Base-by-base conservation (phyloP, 768 basidiomycete genomes). In the Lentinus tigrinus region DNA sequence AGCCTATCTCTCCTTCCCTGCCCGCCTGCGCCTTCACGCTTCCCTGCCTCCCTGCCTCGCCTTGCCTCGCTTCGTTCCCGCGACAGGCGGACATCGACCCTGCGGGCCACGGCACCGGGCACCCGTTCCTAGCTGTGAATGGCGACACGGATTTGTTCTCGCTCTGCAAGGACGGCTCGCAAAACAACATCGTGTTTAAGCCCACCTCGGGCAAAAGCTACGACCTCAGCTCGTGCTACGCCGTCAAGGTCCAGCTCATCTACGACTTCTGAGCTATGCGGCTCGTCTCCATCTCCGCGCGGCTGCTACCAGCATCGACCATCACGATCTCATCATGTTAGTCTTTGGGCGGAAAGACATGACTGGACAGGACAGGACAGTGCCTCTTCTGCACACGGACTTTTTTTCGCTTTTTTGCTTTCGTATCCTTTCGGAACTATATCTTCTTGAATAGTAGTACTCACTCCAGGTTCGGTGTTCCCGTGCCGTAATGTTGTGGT, bases 171-270 rank as follows among this genome's bases (percentile, higher is more conserved):
- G 21, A 10, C 26, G 43, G 47, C 50, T 19, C 44, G 10, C 63
- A 65, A 62, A 62, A 57, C 50, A 67, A 66, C 56, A 61, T 70
- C 13, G 59, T 63, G 17, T 70, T 60, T 61, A 60, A 67, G 63
- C 46, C 69, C 1, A 36, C 56, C 14, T 13, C 64, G 23, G 49
- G 63, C 53, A 49, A 51, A 46, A 38, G 26, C 34, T 66, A 69
- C 59, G 40, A 62, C 58, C 64, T 42, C 58, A 43, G 48, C 42
- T 56, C 57, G 28, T 70, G 69, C 63, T 58, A 63, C 44, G 39
- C 56, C 44, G 65, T 69, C 55, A 57, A 52, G 53, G 50, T 69
- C 39, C 64, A 65, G 53, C 44, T 67, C 38, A 49, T 64, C 43
- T 23, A 31, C 6, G 31, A 31, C 49, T 49, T 43, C 47, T 48